Base-by-base conservation (phyloP, 176 grass and related monocot species). In the Panicum miliaceum region DNA sequence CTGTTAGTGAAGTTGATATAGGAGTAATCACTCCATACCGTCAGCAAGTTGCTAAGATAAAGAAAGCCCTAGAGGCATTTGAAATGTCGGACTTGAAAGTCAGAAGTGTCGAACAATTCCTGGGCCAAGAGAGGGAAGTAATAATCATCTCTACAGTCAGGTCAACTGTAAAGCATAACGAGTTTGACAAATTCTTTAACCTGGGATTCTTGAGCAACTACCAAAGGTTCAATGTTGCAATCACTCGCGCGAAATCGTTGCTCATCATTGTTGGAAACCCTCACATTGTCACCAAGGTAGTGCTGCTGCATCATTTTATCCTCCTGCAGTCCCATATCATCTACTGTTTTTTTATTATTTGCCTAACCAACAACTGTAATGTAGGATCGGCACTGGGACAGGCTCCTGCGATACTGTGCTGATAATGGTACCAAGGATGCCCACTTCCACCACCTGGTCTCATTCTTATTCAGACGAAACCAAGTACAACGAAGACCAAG, bases 141-240 rank as follows among this genome's bases (percentile, higher is more conserved):
- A 95, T 98, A 71, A 95, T 98, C 45, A 93, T 98, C 64, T 98
- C 96, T 64, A 98, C 96, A 46, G 96, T 98, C 53, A 91, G 93
- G 69, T 98, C 93, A 20, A 98, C 96, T 3, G 82, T 98, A 38
- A 98, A 92, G 77, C 91, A 98, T 63, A 95, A 98, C 12, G 87
- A 94, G 38, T 87, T 90, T 84, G 91, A 95, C 77, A 84, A 82
- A 65, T 82, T 87, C n/a, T 87, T 92, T 71, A 92, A 95, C 54
- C 92, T 98, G 68, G 93, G 96, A n/a, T 98, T 98, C 81, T 82
- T 95, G 9, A 95, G 91, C 73, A 98, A 98, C 47, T 64, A 85
- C 14, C 92, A 86, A 70, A 85, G 93, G 87, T 94, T 98, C 76
- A 94, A 98, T 81, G 96, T 98, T 75, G 83, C 93, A 19, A 94